These are phyloP conservation scores for Cymbidium sinense DNA, from an alignment of 106 monocot genomes.

Conservation along the genomic window DNA sequence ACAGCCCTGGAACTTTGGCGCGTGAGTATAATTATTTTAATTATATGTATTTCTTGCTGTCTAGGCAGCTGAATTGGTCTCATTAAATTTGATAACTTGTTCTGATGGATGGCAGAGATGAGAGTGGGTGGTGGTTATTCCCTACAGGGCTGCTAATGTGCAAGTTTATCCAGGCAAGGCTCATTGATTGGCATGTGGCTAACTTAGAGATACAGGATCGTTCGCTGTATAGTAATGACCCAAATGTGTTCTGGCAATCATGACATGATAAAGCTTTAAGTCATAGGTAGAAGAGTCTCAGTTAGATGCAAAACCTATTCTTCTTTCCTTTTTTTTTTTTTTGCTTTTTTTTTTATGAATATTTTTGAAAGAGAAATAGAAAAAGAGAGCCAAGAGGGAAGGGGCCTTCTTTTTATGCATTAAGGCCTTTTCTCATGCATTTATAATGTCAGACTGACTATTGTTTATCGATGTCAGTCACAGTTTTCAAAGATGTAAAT, in stretches of 20 bases:
- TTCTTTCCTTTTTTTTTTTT: not conserved
- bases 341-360: not conserved
- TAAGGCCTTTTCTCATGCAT: slow-evolving; percentile 4
- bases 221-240: slow-evolving; percentile 88
- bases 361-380: slow-evolving; percentile 7
- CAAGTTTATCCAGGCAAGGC: slow-evolving; percentile 79
- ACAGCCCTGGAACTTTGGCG: slow-evolving; percentile 75
- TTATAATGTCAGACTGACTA: not conserved
- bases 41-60: not conserved
- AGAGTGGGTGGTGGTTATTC: slow-evolving; percentile 97
- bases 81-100: not conserved
- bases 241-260: slow-evolving; percentile 77
- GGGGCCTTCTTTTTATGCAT: slow-evolving; percentile 13
- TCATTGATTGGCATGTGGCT: slow-evolving; percentile 92
- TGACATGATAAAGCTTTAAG: slow-evolving; percentile 22
- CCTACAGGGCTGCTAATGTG: slow-evolving; percentile 57
- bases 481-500: slow-evolving; percentile 14
- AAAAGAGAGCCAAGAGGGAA: not conserved
- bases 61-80: not conserved
- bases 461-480: slow-evolving; percentile 7
- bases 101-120: slow-evolving; percentile 51
- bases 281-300: not conserved
- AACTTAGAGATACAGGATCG: slow-evolving; percentile 99
- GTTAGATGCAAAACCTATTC: slow-evolving; percentile 2
- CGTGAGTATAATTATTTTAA: slow-evolving; percentile 38